A percentile compares a stretch with the other conserved stretches of the same genome.
These are phyloP conservation scores for Ichthyophthirius multifiliis DNA, from an alignment of 169 alveolate genomes.

Conservation along the genomic window DNA sequence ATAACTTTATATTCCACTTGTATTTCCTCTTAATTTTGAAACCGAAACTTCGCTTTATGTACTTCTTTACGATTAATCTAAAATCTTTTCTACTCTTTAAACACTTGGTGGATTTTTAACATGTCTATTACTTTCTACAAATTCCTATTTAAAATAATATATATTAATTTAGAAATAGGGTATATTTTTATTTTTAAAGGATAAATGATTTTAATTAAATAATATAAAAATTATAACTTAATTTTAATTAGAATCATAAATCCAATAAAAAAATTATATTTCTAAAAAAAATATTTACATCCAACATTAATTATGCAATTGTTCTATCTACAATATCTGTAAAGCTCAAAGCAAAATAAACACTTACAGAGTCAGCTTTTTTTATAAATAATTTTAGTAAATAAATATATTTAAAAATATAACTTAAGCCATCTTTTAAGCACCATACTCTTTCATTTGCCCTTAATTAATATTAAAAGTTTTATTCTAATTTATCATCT, in stretches of 20 bases:
- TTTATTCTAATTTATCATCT: background rate
- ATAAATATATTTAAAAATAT: background rate
- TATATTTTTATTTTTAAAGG: too few species aligned
- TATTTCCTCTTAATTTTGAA: too few species aligned
- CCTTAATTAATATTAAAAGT: background rate
- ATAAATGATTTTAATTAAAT: background rate
- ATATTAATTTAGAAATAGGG: too few species aligned
- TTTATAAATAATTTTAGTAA: background rate
- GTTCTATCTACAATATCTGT: background rate
- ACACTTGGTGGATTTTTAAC: background rate
- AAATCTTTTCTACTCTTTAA: too few species aligned
- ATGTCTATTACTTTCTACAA: background rate
- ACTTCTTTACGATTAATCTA: too few species aligned
- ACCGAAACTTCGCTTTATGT: too few species aligned
- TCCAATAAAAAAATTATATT: too few species aligned
- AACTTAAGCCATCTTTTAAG: background rate
- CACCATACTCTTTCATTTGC: slow-evolving; percentile 8
- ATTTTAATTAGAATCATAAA: background rate
- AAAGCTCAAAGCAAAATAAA: slow-evolving; percentile 4
- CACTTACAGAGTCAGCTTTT: background rate
- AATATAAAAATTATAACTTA: background rate
- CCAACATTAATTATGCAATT: slow-evolving; percentile 5
- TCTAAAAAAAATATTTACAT: background rate
- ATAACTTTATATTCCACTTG: background rate
- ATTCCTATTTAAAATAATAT: too few species aligned